Conservation (phyloP, 2,329 filamentous ascomycete genomes). For the Ceratocystis alfenasii region DNA sequence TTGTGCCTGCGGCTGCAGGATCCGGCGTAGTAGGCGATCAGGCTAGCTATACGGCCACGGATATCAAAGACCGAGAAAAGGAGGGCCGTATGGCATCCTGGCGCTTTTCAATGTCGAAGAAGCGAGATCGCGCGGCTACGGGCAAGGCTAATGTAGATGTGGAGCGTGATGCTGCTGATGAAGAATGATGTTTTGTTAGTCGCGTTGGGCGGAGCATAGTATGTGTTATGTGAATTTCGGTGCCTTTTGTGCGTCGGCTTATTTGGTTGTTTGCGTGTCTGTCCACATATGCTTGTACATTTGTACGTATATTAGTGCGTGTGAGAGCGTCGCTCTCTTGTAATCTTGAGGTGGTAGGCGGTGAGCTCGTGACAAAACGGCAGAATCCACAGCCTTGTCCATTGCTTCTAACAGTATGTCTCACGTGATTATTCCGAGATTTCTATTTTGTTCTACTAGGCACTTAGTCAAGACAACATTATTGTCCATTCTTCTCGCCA, state of each 20-base stretch:
- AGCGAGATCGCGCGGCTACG: constrained; percentile 38
- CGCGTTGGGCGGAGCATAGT: neutral
- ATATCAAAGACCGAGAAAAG: constrained; percentile 34
- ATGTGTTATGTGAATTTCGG: neutral
- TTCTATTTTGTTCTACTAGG: too few species aligned
- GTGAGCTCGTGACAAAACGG: too few species aligned
- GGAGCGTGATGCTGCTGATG: constrained; percentile 28
- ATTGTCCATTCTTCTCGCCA: too few species aligned
- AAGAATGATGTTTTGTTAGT: neutral
- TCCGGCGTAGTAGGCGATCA: too few species aligned
- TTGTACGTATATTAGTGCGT: neutral
- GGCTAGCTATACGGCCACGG: neutral
- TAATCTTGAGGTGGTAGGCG: too few species aligned
- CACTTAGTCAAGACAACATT: too few species aligned
- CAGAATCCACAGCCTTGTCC: too few species aligned
- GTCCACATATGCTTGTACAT: neutral
- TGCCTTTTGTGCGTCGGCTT: neutral
- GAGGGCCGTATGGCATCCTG: constrained; percentile 41
- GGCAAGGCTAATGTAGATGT: constrained; percentile 43
- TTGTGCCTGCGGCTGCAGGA: too few species aligned
- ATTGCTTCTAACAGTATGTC: too few species aligned
- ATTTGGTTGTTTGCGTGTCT: neutral
- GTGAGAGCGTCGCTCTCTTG: too few species aligned
- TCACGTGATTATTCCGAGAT: too few species aligned
- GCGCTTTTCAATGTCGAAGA: constrained; percentile 50